Evolutionary conservation across 2,329 filamentous ascomycete species (phyloP).

Genomic region (Plenodomus biglobosus): DNA sequence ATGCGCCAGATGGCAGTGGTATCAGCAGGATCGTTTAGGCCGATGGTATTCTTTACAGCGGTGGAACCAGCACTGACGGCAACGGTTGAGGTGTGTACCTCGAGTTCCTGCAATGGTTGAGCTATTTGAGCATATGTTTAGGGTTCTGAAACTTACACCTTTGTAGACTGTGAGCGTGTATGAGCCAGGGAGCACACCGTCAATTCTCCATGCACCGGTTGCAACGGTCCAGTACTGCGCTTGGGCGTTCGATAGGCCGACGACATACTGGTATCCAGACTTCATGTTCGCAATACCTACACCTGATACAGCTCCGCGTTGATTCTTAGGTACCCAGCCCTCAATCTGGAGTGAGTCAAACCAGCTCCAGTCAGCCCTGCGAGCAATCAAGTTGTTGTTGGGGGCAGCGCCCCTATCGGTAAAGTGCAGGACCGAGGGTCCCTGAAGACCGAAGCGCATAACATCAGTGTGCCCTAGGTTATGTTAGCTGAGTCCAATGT

Average conservation of each 20-base stretch:
- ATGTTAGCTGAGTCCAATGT: background rate
- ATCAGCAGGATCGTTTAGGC: constrained; percentile 50
- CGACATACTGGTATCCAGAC: constrained; percentile 44
- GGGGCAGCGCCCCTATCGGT: constrained; percentile 44
- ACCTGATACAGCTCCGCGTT: constrained; percentile 22
- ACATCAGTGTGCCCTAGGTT: constrained; percentile 42
- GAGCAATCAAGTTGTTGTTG: constrained; percentile 33
- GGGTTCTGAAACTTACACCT: constrained; percentile 24
- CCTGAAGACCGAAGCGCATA: constrained; percentile 48
- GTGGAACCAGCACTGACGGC: constrained; percentile 52
- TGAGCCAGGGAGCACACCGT: constrained; percentile 63
- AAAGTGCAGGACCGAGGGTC: constrained; percentile 46
- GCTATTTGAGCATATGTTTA: background rate
- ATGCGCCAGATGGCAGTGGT: constrained; percentile 60
- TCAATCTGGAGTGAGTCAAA: constrained; percentile 26
- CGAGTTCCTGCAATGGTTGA: constrained; percentile 16
- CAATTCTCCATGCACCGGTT: constrained; percentile 56
- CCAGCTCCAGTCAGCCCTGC: constrained; percentile 27
- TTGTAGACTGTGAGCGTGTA: constrained; percentile 66
- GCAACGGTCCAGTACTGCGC: constrained; percentile 46
- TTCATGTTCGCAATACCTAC: constrained; percentile 45
- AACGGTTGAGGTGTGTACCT: constrained; percentile 38
- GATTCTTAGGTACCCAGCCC: constrained; percentile 21
- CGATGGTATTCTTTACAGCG: constrained; percentile 53
- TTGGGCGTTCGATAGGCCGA: constrained; percentile 40